A percentile compares a stretch with the other conserved stretches of the same genome.
Evolutionary conservation across 345 rosid species (phyloP).

Genomic region (Lepidium sativum): DNA sequence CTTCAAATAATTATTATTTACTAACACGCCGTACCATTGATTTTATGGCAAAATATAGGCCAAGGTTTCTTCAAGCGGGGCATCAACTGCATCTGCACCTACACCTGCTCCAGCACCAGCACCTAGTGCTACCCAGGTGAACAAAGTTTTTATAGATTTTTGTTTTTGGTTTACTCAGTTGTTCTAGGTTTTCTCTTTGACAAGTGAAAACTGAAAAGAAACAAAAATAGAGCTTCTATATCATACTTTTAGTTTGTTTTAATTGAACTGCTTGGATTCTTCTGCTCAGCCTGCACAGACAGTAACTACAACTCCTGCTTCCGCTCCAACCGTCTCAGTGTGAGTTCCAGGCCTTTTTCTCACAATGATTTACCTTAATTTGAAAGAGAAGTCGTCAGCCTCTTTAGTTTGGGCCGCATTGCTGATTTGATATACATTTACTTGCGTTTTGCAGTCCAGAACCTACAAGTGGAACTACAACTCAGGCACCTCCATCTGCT

Average conservation of each 20-base stretch:
- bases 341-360: slow-evolving; percentile 10
- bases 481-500: slow-evolving; percentile 28
- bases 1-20: background rate
- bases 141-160: background rate
- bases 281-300: slow-evolving; percentile 25
- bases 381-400: background rate
- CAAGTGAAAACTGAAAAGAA: background rate
- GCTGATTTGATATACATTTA: background rate
- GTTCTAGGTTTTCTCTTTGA: background rate
- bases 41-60: slow-evolving; percentile 8
- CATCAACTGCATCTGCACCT: slow-evolving; percentile 24
- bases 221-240: background rate
- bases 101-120: background rate
- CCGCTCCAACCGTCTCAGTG: slow-evolving; percentile 26
- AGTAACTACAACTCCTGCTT: slow-evolving; percentile 20
- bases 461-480: slow-evolving; percentile 13
- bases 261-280: background rate
- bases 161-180: background rate
- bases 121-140: slow-evolving; percentile 22
- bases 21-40: background rate
- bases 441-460: slow-evolving; percentile 20
- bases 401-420: background rate
- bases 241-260: background rate
- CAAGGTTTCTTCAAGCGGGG: slow-evolving; percentile 19
- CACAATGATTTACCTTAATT: background rate